Evolutionary conservation across 768 basidiomycete species (phyloP).

Genomic region (Lactifluus echinatus): DNA sequence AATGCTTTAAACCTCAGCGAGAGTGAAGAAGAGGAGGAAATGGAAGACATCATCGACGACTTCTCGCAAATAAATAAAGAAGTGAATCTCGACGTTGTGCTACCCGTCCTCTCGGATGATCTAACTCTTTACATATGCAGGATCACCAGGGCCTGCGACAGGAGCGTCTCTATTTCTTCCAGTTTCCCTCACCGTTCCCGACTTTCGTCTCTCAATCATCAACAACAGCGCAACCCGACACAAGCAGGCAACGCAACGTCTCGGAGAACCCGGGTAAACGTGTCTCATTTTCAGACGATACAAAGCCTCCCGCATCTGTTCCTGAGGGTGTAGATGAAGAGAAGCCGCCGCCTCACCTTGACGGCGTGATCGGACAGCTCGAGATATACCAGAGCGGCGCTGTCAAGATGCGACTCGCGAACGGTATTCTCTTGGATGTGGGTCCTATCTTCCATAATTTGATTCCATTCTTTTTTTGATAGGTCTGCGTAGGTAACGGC

Average conservation of each 20-base stretch:
- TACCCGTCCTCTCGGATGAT: neutral
- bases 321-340: slow-evolving; percentile 24
- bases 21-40: slow-evolving; percentile 68
- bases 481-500: slow-evolving; percentile 51
- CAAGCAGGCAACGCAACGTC: slow-evolving; percentile 15
- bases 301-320: slow-evolving; percentile 39
- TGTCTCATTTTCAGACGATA: slow-evolving; percentile 58
- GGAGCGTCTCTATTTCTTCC: slow-evolving; percentile 79
- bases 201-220: slow-evolving; percentile 42
- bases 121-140: slow-evolving; percentile 27
- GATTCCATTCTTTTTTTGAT: neutral
- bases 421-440: slow-evolving; percentile 81
- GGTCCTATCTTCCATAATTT: slow-evolving; percentile 28
- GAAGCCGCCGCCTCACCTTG: slow-evolving; percentile 30
- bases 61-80: slow-evolving; percentile 43
- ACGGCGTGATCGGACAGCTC: slow-evolving; percentile 77
- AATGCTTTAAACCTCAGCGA: slow-evolving; percentile 66
- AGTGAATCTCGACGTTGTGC: slow-evolving; percentile 26
- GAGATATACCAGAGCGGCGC: slow-evolving; percentile 80
- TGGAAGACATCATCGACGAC: slow-evolving; percentile 70
- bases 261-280: slow-evolving; percentile 32
- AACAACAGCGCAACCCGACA: slow-evolving; percentile 24
- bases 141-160: slow-evolving; percentile 41
- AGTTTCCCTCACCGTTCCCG: slow-evolving; percentile 84
- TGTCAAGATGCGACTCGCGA: slow-evolving; percentile 76